Percentiles rank a stretch among this genome's conserved stretches.
Conservation (phyloP, 2,329 filamentous ascomycete species). For the Lanzia echinophila region DNA sequence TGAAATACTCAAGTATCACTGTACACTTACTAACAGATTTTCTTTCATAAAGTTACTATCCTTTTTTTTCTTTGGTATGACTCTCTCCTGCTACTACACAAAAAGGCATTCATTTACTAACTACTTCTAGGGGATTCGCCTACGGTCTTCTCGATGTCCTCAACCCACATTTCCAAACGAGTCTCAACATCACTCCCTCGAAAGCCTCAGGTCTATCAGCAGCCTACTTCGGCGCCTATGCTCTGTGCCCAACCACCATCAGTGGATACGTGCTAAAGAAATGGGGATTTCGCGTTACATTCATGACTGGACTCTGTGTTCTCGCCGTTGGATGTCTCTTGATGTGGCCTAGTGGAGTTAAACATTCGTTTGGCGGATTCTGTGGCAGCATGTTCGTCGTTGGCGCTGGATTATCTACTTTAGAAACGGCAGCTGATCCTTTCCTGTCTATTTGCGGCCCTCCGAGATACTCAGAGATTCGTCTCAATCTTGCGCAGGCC, state of each 20-base stretch:
- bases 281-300: slow-evolving; percentile 58
- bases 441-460: slow-evolving; percentile 50
- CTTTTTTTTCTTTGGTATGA: slow-evolving; percentile 44
- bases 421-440: slow-evolving; percentile 73
- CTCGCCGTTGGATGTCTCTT: slow-evolving; percentile 57
- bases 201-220: slow-evolving; percentile 23
- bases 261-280: slow-evolving; percentile 60
- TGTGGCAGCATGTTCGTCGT: slow-evolving; percentile 68
- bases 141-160: slow-evolving; percentile 40
- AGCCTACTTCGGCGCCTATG: slow-evolving; percentile 49
- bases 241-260: slow-evolving; percentile 59
- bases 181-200: slow-evolving; percentile 32
- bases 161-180: slow-evolving; percentile 38
- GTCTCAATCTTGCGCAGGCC: slow-evolving; percentile 70
- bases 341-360: slow-evolving; percentile 50
- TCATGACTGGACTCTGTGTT: slow-evolving; percentile 60
- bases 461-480: slow-evolving; percentile 63
- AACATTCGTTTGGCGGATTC: slow-evolving; percentile 65
- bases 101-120: background rate
- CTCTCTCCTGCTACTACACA: background rate
- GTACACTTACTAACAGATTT: slow-evolving; percentile 1
- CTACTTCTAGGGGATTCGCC: slow-evolving; percentile 33
- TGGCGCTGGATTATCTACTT: slow-evolving; percentile 63
- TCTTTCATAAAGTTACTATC: slow-evolving; percentile 35
- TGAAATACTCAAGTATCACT: background rate